Evolutionary conservation across 306 rosid species (phyloP).

Genomic region (Hippophae rhamnoides): DNA sequence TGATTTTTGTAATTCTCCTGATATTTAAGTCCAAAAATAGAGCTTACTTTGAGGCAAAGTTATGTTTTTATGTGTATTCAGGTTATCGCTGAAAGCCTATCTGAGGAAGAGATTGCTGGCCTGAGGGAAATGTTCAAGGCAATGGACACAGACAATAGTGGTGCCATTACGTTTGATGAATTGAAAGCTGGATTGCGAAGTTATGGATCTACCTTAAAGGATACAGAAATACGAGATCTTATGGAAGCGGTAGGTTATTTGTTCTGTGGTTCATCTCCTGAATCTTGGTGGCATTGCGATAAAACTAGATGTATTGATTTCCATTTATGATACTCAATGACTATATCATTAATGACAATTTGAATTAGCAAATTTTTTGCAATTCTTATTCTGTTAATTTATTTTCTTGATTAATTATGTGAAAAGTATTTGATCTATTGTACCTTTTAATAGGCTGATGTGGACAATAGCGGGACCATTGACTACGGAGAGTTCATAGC

Average conservation of each 20-base stretch:
- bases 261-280: constrained; percentile 2
- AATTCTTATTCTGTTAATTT: too few species aligned
- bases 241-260: constrained; percentile 74
- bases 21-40: background rate
- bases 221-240: constrained; percentile 85
- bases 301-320: constrained; percentile 1
- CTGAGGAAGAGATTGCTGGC: constrained; percentile 98
- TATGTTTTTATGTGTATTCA: constrained; percentile 24
- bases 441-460: constrained; percentile 71
- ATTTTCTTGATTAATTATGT: too few species aligned
- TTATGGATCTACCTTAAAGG: constrained; percentile 91
- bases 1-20: constrained; percentile 7
- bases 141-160: constrained; percentile 95
- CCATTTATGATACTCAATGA: too few species aligned
- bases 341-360: too few species aligned
- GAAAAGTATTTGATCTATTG: background rate
- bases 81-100: constrained; percentile 96
- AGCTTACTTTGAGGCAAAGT: constrained; percentile 8
- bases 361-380: too few species aligned
- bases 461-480: constrained; percentile 91
- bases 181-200: constrained; percentile 93
- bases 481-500: constrained; percentile 96
- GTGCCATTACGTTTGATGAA: constrained; percentile 94
- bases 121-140: constrained; percentile 80
- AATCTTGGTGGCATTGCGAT: background rate